Base-by-base conservation (phyloP, 495 filamentous ascomycete genomes). In the Penicillium arizonense region DNA sequence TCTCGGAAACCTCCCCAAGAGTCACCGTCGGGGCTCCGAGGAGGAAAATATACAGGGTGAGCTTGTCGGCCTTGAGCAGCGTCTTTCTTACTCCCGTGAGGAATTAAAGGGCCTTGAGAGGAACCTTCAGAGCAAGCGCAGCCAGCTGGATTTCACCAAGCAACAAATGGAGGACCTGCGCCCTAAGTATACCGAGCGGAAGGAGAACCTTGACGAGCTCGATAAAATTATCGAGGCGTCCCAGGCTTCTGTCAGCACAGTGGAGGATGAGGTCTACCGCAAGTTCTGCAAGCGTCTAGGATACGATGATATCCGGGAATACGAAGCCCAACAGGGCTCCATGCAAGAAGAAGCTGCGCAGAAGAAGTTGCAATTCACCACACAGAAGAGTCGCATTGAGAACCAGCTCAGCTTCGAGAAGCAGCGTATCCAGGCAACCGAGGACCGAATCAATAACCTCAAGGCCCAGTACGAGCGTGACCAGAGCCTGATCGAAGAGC, bases 311-410 rank as follows among this genome's bases (percentile, higher is more conserved):
- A 96, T 99, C 56, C 89, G 93, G 18, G 86, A 87, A 33, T 99
- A 97, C 61, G 90, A 97, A 68, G 87, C 85, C 6, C 91, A 95
- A 52, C 94, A 97, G 66, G 94, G 94, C 32, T 89, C 85, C 12
- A 65, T 93, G 43, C 91, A 97, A 61, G 88, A 96, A 68, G 91
- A 97, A 61, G 87, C 85, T 35, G 84, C 87, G 3, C 84, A 91
- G 68, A 94, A 91, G 72, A 89, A 88, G 50, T 82, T 90, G 20
- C 87, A 90, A 52, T 97, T 96, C 59, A 87, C 82, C 23, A 83
- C 85, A 12, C 94, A 97, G 65, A 93, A 86, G 70, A 86, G 85
- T 53, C 82, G 81, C 42, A 79, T 99, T 33, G 79, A 93, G 61
- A 91, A 84, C 62, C 86, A 86, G 56, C 74, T 96, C 38, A 83